Conservation (phyloP, 1,139 yeast genomes). For the Saccharomyces hybrid region DNA sequence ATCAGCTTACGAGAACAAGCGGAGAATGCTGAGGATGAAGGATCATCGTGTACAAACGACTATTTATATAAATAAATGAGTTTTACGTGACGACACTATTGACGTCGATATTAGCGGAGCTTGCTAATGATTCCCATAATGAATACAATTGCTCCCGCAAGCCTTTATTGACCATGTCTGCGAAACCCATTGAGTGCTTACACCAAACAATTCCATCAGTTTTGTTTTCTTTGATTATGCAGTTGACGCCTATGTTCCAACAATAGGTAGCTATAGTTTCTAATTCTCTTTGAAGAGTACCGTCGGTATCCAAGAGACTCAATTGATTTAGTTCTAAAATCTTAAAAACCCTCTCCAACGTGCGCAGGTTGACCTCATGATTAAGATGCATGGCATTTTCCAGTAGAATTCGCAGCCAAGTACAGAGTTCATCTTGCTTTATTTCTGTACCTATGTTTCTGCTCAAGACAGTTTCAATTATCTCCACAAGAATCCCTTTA, state of each 20-base stretch:
- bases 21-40: neutral
- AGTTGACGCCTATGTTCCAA: conserved; percentile 25
- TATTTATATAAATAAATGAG: neutral
- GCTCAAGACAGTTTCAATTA: conserved; percentile 4
- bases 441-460: conserved; percentile 5
- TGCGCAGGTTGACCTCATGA: neutral
- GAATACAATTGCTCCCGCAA: conserved; percentile 14
- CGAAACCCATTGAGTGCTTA: conserved; percentile 14
- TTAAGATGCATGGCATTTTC: conserved; percentile 1
- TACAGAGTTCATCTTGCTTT: conserved; percentile 3
- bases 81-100: neutral
- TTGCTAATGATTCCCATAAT: conserved; percentile 14
- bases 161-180: conserved; percentile 12
- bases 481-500: conserved; percentile 1
- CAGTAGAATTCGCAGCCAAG: conserved; percentile 9
- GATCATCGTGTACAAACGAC: neutral
- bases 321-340: neutral
- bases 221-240: conserved; percentile 13
- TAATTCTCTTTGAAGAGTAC: conserved; percentile 9
- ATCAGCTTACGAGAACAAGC: neutral
- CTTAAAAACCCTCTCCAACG: neutral
- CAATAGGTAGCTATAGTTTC: conserved; percentile 19
- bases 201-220: conserved; percentile 17
- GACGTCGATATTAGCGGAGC: conserved; percentile 50
- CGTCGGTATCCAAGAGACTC: conserved; percentile 1